Evolutionary conservation across 164 flowering plant species (phyloP), one percentile per base, ranked within the genome.

Genomic region (Aristolochia californica): DNA sequence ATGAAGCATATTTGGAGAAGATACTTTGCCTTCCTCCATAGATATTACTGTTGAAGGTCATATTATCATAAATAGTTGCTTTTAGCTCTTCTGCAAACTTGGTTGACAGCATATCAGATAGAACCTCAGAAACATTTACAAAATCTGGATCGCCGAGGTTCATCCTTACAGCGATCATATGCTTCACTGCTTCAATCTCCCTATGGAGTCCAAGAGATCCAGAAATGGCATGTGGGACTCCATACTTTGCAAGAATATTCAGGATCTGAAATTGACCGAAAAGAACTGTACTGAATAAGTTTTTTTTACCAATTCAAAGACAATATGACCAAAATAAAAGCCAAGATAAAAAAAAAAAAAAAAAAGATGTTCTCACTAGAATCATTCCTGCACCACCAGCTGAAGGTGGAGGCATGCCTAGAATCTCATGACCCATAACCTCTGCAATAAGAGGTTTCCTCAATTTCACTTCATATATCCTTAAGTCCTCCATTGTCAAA

Each of bases 121-220:
- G 13, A 60, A 73, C 78, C 13, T 45, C 14, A 0, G 73, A 47
- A 5, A 74, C 63, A 55, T 85, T 25, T 12, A 71, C 78, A 53
- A 78, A 85, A 52, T 78, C 77, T 16, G 87, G 93, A 73, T 85
- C 91, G n/a, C 88, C 88, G 13, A 81, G 85, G 40, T 77, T 77
- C 83, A 80, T 83, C 67, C 80, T 71, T 44, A 71, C 64, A 9
- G 87, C 80, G 51, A 74, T 66, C 50, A 69, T 70, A 53, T 83
- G 79, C 65, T 85, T 85, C 57, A 85, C 5, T 40, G 86, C 80
- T 68, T 85, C 89, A 13, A 83, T 74, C 34, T 21, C 22, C 22
- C 87, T 72, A 59, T 83, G 93, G 9, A 73, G 48, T 30, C 82
- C 76, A 28, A 85, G 74, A 0, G 81, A 18, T 15, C 74, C 80